Percentiles rank a stretch among this genome's conserved stretches.
Conservation (phyloP, 768 basidiomycete genomes). For the Leccinum subgranulosum region DNA sequence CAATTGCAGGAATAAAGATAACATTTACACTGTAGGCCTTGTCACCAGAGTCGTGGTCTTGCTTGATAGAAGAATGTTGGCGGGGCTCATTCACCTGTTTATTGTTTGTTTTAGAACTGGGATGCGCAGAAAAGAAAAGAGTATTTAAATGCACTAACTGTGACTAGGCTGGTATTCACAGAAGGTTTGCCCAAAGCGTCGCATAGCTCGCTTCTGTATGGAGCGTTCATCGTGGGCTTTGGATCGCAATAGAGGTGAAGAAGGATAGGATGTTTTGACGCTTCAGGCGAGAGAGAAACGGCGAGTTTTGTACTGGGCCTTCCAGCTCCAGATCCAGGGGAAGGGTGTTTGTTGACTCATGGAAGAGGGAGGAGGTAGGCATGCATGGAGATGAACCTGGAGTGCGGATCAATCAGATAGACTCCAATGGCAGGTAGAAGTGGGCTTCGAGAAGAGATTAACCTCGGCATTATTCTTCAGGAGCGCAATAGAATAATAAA, state of each 20-base stretch:
- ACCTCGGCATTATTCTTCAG: neutral
- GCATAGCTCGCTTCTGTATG: neutral
- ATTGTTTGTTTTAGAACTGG: neutral
- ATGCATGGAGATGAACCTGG: neutral
- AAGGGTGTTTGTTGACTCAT: neutral
- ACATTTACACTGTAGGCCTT: neutral
- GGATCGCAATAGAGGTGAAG: neutral
- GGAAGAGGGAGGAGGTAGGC: neutral
- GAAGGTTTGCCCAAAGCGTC: neutral
- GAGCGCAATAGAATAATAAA: neutral
- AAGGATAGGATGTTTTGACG: no score
- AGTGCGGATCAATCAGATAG: neutral
- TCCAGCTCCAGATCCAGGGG: constrained; percentile 2
- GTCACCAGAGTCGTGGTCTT: neutral
- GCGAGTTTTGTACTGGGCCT: neutral
- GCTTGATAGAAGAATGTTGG: neutral
- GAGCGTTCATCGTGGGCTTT: neutral
- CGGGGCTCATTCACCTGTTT: neutral
- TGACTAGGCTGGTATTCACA: no score
- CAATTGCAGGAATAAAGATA: neutral
- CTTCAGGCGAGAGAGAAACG: neutral
- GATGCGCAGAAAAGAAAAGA: neutral
- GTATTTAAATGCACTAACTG: neutral
- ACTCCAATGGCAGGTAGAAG: neutral
- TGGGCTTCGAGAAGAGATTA: neutral